Evolutionary conservation across 2,329 filamentous ascomycete genomes (phyloP).

Genomic region (Coniella vitis): DNA sequence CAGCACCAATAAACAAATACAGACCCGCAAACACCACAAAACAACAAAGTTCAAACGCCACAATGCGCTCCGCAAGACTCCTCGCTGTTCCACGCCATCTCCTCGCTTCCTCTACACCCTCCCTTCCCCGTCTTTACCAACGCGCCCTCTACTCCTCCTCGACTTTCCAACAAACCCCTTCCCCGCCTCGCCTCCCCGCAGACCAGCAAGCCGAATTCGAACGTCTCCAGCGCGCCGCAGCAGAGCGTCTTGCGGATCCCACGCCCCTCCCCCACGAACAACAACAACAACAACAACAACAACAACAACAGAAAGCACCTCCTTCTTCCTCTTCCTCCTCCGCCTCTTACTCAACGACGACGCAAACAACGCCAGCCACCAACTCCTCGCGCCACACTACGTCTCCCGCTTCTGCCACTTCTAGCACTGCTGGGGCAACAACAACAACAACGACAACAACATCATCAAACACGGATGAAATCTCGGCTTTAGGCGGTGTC

Average conservation of each 20-base stretch:
- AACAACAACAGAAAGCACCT: too few relatives aligned
- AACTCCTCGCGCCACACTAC: slow-evolving; percentile 23
- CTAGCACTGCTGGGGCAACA: slow-evolving; percentile 5
- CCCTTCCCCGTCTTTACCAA: slow-evolving; percentile 2
- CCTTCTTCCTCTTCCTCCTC: slow-evolving; percentile 16
- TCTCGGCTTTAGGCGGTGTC: slow-evolving; percentile 44
- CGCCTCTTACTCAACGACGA: too few relatives aligned
- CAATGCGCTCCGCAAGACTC: too few relatives aligned
- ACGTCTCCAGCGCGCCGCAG: slow-evolving; percentile 63
- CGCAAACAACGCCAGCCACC: slow-evolving; percentile 9
- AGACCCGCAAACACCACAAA: too few relatives aligned
- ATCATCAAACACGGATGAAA: slow-evolving; percentile 30
- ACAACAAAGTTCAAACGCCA: too few relatives aligned
- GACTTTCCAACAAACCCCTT: slow-evolving; percentile 48
- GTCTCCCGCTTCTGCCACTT: slow-evolving; percentile 17
- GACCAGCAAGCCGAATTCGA: slow-evolving; percentile 89
- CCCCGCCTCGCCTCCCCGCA: slow-evolving; percentile 80
- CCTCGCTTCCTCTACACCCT: not conserved
- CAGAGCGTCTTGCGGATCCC: slow-evolving; percentile 35
- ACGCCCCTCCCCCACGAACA: slow-evolving; percentile 21
- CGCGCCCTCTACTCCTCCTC: slow-evolving; percentile 29
- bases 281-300: slow-evolving; percentile 17
- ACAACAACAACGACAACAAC: slow-evolving; percentile 16
- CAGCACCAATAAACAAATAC: too few relatives aligned
- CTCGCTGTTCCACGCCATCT: not conserved